Percentiles rank a stretch among this genome's conserved stretches.
Evolutionary conservation across 768 basidiomycete species (phyloP).

Genomic region (Termitomyces sp.): DNA sequence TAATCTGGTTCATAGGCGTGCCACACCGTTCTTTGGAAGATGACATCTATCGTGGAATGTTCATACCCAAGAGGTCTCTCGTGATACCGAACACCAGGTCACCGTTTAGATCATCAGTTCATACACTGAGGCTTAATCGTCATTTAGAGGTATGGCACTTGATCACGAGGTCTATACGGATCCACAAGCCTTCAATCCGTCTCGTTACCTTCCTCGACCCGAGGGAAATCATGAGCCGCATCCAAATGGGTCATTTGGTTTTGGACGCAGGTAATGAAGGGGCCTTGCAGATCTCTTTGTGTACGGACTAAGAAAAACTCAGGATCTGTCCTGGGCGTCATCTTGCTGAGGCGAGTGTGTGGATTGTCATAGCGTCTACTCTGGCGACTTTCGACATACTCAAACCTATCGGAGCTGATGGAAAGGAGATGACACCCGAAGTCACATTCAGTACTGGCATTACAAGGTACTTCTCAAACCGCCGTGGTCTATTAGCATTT

Average conservation of each 20-base stretch:
- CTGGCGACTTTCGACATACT: too few relatives aligned
- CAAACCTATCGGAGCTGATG: too few relatives aligned
- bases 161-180: conserved; percentile 5
- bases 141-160: conserved; percentile 4
- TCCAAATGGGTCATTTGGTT: background rate
- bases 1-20: background rate
- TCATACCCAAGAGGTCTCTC: background rate
- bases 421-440: too few relatives aligned
- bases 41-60: background rate
- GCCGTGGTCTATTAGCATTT: too few relatives aligned
- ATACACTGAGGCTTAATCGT: background rate
- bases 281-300: too few relatives aligned
- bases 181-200: background rate
- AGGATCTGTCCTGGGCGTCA: too few relatives aligned
- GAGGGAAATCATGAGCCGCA: background rate
- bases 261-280: background rate
- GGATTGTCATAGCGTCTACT: too few relatives aligned
- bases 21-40: conserved; percentile 7
- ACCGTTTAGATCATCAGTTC: too few relatives aligned
- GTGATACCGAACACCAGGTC: conserved; percentile 3
- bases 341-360: background rate
- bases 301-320: too few relatives aligned
- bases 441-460: too few relatives aligned
- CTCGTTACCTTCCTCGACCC: background rate
- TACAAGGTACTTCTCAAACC: too few relatives aligned